Evolutionary conservation across 371 early-diverging fungal species (phyloP).

Genomic region (Rhizopus delemar): DNA sequence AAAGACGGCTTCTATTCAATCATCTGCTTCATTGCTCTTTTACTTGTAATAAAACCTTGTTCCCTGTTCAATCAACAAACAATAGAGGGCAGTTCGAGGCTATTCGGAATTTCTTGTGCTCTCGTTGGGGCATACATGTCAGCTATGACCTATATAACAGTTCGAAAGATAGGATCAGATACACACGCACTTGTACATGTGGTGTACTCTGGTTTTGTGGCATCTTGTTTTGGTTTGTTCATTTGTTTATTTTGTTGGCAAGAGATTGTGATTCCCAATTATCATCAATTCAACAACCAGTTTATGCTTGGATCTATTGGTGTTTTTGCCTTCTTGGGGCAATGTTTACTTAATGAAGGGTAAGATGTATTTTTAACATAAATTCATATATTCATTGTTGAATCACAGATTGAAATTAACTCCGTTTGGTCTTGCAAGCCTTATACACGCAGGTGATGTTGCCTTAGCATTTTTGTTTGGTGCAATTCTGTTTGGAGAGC

Average conservation of each 20-base stretch:
- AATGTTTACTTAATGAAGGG: conserved; percentile 70
- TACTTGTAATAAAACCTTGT: conserved; percentile 63
- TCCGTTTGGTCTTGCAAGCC: conserved; percentile 61
- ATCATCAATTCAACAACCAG: conserved; percentile 7
- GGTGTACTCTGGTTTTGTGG: conserved; percentile 72
- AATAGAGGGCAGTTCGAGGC: conserved; percentile 12
- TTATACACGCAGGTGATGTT: conserved; percentile 77
- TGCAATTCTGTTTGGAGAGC: conserved; percentile 64
- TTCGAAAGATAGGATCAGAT: conserved; percentile 66
- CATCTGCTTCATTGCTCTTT: conserved; percentile 64
- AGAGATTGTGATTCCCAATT: conserved; percentile 11
- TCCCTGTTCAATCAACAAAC: conserved; percentile 47
- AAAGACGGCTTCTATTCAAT: conserved; percentile 57
- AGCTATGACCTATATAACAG: conserved; percentile 68
- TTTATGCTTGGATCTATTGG: conserved; percentile 51
- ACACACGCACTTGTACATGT: conserved; percentile 73
- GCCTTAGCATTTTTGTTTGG: conserved; percentile 78
- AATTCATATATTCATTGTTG: not conserved
- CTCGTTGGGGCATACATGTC: conserved; percentile 60
- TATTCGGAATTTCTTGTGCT: conserved; percentile 43
- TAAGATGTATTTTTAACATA: conserved; percentile 14
- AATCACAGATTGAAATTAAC: conserved; percentile 61
- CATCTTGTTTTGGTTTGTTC: conserved; percentile 42
- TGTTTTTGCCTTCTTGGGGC: conserved; percentile 67
- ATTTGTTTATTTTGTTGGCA: conserved; percentile 18